phyloP scores from a whole-genome alignment of 106 monocot genomes.

The Narthecium ossifragum region DNA sequence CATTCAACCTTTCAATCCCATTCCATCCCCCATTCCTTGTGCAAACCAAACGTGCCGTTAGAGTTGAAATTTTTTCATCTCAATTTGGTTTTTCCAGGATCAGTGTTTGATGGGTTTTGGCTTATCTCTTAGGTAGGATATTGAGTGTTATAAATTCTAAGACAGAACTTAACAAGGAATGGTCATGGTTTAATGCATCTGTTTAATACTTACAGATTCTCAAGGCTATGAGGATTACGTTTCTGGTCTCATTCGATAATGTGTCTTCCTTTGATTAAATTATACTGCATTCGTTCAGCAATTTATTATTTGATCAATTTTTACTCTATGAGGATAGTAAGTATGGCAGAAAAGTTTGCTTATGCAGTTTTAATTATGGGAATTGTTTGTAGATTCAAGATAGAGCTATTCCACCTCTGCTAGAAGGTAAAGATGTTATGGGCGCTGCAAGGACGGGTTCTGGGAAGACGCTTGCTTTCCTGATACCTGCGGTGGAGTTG shows the following conservation, averaged over 20 bases:
- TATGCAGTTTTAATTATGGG: background rate
- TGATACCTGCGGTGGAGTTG: constrained; percentile 83
- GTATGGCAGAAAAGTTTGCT: background rate
- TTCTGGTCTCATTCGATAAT: too few species aligned
- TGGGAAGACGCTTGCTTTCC: constrained; percentile 91
- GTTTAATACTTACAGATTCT: too few species aligned
- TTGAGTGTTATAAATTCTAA: too few species aligned
- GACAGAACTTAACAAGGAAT: too few species aligned
- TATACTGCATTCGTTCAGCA: background rate
- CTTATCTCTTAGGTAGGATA: too few species aligned
- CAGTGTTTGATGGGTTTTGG: too few species aligned
- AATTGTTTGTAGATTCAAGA: constrained; percentile 70
- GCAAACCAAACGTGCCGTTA: too few species aligned
- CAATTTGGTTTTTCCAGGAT: too few species aligned
- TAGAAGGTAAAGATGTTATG: constrained; percentile 84
- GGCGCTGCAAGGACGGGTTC: constrained; percentile 90
- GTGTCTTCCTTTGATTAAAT: background rate
- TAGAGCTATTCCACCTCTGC: constrained; percentile 61
- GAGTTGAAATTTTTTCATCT: too few species aligned
- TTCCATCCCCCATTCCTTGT: too few species aligned
- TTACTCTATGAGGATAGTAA: background rate
- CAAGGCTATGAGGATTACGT: too few species aligned
- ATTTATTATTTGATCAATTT: background rate
- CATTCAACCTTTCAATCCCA: too few species aligned
- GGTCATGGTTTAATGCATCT: background rate